Conservation (phyloP, 805 yeast genomes). For the Saccharomycopsis synnaedendra region DNA sequence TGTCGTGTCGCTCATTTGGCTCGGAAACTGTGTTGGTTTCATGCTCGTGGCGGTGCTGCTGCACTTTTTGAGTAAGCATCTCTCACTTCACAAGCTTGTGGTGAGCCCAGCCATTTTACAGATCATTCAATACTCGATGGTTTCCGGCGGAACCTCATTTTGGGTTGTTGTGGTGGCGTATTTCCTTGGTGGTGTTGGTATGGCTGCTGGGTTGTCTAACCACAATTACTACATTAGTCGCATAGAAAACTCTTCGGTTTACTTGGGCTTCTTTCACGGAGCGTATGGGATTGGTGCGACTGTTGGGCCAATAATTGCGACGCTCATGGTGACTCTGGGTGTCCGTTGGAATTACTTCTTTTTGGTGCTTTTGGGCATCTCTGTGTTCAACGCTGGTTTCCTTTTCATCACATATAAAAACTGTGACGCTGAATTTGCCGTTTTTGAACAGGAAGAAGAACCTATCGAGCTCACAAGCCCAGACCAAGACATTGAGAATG, state of each 20-base stretch:
- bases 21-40: constrained; percentile 46
- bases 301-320: constrained; percentile 46
- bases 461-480: constrained; percentile 1
- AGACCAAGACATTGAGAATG: neutral
- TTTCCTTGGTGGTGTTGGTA: constrained; percentile 48
- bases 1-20: constrained; percentile 47
- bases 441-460: constrained; percentile 24
- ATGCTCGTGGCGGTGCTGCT: constrained; percentile 38
- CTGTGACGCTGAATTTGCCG: constrained; percentile 29
- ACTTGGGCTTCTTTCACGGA: constrained; percentile 48
- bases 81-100: constrained; percentile 32
- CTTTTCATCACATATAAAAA: constrained; percentile 33
- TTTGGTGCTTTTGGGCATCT: constrained; percentile 36
- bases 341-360: constrained; percentile 46
- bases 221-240: constrained; percentile 39
- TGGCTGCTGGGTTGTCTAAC: constrained; percentile 38
- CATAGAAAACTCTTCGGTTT: constrained; percentile 35
- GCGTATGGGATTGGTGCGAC: constrained; percentile 57
- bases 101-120: constrained; percentile 28
- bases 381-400: constrained; percentile 24
- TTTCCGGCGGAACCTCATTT: constrained; percentile 37
- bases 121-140: constrained; percentile 31
- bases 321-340: constrained; percentile 38
- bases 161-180: constrained; percentile 38
- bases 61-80: constrained; percentile 28